Conservation (phyloP, 345 rosid species). For the Carallia brachiata region DNA sequence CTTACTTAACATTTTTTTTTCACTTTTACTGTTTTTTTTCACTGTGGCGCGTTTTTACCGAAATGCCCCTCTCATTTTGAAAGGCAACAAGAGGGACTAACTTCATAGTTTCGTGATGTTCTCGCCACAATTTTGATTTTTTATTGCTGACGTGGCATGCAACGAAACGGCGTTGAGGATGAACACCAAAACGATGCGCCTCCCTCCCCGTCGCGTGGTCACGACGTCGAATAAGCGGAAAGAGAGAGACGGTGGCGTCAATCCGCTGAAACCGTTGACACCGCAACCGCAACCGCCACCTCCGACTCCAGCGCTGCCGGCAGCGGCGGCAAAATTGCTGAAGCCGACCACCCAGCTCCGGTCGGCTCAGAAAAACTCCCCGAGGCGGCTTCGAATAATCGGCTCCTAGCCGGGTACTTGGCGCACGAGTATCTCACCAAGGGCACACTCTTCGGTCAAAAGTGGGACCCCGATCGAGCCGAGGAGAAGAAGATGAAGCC, state of each 20-base stretch:
- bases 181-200: constrained; percentile 88
- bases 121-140: neutral
- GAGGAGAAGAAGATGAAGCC: constrained; percentile 21
- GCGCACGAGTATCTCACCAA: constrained; percentile 73
- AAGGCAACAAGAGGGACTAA: no score
- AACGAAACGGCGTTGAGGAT: constrained; percentile 27
- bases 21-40: neutral
- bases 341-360: constrained; percentile 19
- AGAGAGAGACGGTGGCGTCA: constrained; percentile 47
- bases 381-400: constrained; percentile 38
- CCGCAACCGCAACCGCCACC: neutral
- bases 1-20: neutral
- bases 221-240: constrained; percentile 70
- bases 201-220: constrained; percentile 70
- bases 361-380: constrained; percentile 21
- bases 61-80: neutral
- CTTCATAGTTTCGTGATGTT: no score
- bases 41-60: neutral
- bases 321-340: constrained; percentile 3
- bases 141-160: constrained; percentile 70
- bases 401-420: constrained; percentile 74
- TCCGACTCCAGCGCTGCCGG: constrained; percentile 6
- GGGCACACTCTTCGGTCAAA: constrained; percentile 76
- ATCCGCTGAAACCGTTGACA: constrained; percentile 26
- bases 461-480: constrained; percentile 41